These are phyloP conservation scores for Fabrea salina DNA, from an alignment of 169 alveolate species.

Conservation along the genomic window DNA sequence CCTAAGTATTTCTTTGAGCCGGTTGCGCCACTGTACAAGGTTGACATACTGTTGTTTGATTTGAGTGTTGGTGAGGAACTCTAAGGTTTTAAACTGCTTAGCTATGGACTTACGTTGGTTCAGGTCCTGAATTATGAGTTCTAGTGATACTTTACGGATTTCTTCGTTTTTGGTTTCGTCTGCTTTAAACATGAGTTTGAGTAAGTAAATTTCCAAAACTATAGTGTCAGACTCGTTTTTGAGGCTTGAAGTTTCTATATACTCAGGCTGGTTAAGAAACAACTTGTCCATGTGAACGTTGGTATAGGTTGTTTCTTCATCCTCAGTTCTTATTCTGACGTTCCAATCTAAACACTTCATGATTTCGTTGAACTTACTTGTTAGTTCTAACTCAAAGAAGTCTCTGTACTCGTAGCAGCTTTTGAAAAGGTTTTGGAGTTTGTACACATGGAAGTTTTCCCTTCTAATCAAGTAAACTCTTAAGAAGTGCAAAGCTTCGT, in stretches of 20 bases:
- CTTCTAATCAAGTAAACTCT: neutral
- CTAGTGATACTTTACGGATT: conserved; percentile 2
- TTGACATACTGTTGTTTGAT: too few relatives aligned
- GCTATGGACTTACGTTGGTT: neutral
- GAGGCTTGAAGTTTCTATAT: too few relatives aligned
- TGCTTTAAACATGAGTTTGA: neutral
- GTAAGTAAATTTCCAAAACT: too few relatives aligned
- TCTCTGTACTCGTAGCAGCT: neutral
- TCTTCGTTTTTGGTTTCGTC: neutral
- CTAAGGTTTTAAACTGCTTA: neutral
- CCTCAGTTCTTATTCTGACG: neutral
- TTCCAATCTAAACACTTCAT: neutral
- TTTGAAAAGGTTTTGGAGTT: neutral
- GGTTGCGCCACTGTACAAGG: too few relatives aligned
- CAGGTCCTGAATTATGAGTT: neutral
- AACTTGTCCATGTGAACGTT: too few relatives aligned
- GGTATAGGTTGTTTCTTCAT: too few relatives aligned
- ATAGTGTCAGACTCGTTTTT: too few relatives aligned
- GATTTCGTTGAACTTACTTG: neutral
- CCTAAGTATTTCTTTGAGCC: too few relatives aligned
- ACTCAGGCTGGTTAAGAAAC: too few relatives aligned
- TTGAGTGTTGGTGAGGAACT: neutral
- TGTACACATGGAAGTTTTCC: neutral
- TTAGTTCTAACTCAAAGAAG: neutral
- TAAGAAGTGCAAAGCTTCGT: neutral